phyloP scores from a whole-genome alignment of 169 alveolate genomes.

The Theileria orientalis region DNA sequence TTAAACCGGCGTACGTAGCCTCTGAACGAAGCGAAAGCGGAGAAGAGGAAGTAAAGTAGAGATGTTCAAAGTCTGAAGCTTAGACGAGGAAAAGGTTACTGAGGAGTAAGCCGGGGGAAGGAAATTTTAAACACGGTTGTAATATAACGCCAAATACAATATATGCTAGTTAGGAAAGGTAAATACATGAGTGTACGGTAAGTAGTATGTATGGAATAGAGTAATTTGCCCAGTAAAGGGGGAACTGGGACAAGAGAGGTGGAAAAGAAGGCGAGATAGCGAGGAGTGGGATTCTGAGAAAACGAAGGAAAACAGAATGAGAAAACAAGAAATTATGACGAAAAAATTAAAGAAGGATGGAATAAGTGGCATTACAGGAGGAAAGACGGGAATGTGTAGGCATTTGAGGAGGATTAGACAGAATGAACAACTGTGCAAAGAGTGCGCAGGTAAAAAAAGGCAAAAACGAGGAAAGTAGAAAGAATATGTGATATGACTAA shows the following conservation, averaged over 20 bases:
- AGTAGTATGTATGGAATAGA: not conserved
- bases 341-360: not conserved
- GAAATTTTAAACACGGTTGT: too few species aligned
- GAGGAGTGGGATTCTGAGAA: too few species aligned
- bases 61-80: too few species aligned
- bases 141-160: too few species aligned
- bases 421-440: slow-evolving; percentile 20
- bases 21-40: too few species aligned
- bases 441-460: slow-evolving; percentile 18
- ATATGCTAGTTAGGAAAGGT: not conserved
- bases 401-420: slow-evolving; percentile 5
- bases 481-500: not conserved
- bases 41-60: too few species aligned
- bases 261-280: too few species aligned
- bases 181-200: too few species aligned
- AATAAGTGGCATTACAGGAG: not conserved
- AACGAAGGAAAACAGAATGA: not conserved
- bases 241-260: not conserved
- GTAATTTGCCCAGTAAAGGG: not conserved
- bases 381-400: not conserved
- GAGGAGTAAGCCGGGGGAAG: too few species aligned
- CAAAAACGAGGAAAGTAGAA: not conserved
- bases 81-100: too few species aligned
- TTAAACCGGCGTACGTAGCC: too few species aligned
- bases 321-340: not conserved